Percentiles rank a stretch among this genome's conserved stretches.
phyloP scores from a whole-genome alignment of 2,329 filamentous ascomycete species.

The Bipolaris zeicola region DNA sequence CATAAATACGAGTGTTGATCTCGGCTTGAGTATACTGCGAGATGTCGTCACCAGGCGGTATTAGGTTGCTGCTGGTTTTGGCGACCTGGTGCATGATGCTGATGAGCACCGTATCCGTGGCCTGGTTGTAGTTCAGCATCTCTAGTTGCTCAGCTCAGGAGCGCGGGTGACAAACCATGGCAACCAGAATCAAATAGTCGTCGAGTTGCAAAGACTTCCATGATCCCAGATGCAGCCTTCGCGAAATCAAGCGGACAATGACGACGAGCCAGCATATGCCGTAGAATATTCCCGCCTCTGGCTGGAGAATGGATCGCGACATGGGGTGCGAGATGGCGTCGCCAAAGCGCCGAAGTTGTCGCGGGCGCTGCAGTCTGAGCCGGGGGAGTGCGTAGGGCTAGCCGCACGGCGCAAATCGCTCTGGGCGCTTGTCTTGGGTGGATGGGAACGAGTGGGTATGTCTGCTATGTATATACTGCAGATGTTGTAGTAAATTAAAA shows the following conservation, averaged over 20 bases:
- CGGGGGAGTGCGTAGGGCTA: background rate
- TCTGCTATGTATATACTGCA: background rate
- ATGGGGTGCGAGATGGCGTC: slow-evolving; percentile 13
- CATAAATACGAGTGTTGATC: slow-evolving; percentile 52
- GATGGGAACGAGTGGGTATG: background rate
- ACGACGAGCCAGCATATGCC: slow-evolving; percentile 43
- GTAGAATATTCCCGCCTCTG: slow-evolving; percentile 44
- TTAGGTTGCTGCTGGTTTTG: slow-evolving; percentile 44
- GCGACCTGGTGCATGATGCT: slow-evolving; percentile 41
- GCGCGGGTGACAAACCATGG: slow-evolving; percentile 35
- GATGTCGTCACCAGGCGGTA: slow-evolving; percentile 41
- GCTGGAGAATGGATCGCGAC: slow-evolving; percentile 34
- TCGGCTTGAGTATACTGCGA: slow-evolving; percentile 44
- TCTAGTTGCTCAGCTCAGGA: background rate
- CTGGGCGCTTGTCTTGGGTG: slow-evolving; percentile 7
- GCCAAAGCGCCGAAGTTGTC: slow-evolving; percentile 12
- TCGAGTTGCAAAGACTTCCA: slow-evolving; percentile 44
- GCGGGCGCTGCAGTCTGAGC: slow-evolving; percentile 4
- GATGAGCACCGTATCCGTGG: slow-evolving; percentile 43
- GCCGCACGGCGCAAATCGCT: slow-evolving; percentile 4
- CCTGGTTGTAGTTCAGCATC: slow-evolving; percentile 22
- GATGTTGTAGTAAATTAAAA: slow-evolving; percentile 6
- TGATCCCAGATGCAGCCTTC: slow-evolving; percentile 37
- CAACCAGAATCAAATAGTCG: slow-evolving; percentile 44
- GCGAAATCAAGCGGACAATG: slow-evolving; percentile 34